A percentile compares a stretch with the other conserved stretches of the same genome.
Conservation (phyloP, 2,329 filamentous ascomycete genomes). For the Hypoxylon sp. region DNA sequence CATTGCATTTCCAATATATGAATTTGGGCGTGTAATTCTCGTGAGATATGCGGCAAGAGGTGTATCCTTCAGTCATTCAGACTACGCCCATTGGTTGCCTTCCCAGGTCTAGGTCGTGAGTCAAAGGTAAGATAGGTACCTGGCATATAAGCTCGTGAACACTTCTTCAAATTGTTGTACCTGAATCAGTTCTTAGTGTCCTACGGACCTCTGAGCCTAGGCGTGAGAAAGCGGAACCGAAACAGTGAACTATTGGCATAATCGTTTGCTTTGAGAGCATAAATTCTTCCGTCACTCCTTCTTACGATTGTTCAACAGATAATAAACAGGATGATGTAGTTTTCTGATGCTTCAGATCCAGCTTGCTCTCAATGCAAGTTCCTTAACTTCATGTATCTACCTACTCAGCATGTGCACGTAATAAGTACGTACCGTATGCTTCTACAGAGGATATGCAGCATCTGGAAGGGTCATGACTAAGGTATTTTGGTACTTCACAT, state of each 20-base stretch:
- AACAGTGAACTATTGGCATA: too few relatives aligned
- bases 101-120: not conserved
- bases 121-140: not conserved
- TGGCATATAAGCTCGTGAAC: not conserved
- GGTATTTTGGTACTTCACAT: not conserved
- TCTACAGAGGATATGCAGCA: not conserved
- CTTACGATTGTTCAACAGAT: too few relatives aligned
- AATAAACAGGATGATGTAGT: too few relatives aligned
- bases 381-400: too few relatives aligned
- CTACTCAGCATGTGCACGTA: too few relatives aligned
- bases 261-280: too few relatives aligned
- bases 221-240: not conserved
- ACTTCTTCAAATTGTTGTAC: not conserved
- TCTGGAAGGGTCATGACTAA: not conserved
- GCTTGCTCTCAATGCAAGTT: too few relatives aligned
- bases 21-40: not conserved
- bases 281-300: too few relatives aligned
- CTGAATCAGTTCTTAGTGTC: not conserved
- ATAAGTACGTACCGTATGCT: not conserved
- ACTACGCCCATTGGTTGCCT: not conserved
- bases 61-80: not conserved
- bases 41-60: not conserved
- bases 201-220: not conserved
- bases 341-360: too few relatives aligned
- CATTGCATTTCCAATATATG: constrained; percentile 23